Conservation (phyloP, 2,329 filamentous ascomycete species). For the Trichoderma simmonsii region DNA sequence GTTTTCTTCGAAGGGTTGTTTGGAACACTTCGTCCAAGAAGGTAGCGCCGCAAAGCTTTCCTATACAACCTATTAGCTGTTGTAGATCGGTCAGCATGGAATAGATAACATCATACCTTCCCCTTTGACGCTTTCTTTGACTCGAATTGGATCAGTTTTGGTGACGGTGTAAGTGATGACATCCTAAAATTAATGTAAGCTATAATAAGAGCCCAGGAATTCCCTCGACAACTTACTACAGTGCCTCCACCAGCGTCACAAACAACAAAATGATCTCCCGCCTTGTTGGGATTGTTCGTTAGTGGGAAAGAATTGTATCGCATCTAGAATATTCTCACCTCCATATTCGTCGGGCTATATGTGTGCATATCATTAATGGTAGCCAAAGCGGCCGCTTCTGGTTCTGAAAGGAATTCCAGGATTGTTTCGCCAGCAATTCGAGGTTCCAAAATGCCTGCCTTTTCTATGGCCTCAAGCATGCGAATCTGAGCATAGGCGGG, state of each 20-base stretch:
- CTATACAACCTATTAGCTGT: slow-evolving; percentile 22
- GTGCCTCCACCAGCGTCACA: slow-evolving; percentile 40
- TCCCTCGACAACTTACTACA: slow-evolving; percentile 32
- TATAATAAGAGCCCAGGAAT: not conserved
- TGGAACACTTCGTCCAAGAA: slow-evolving; percentile 40
- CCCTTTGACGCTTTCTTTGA: slow-evolving; percentile 38
- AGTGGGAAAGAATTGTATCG: accelerated
- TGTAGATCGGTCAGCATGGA: not conserved
- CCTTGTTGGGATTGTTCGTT: not conserved
- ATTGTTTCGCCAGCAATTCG: slow-evolving; percentile 31
- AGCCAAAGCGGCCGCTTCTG: slow-evolving; percentile 44
- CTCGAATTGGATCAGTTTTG: slow-evolving; percentile 23
- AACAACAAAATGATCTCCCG: slow-evolving; percentile 29
- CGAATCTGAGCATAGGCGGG: slow-evolving; percentile 37
- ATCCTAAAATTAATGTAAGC: slow-evolving; percentile 31
- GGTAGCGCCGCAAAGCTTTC: slow-evolving; percentile 38
- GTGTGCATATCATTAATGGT: slow-evolving; percentile 30
- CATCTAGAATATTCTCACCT: slow-evolving; percentile 15
- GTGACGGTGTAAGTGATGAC: slow-evolving; percentile 40
- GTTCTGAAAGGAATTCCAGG: slow-evolving; percentile 39
- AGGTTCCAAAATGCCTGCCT: slow-evolving; percentile 36
- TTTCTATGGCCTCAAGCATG: too few relatives aligned
- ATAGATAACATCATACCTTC: not conserved
- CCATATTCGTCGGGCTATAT: slow-evolving; percentile 21
- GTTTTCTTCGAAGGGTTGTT: not conserved